These are phyloP conservation scores for Debaryomyces fabryi DNA, from an alignment of 1,139 yeast genomes.

Conservation along the genomic window DNA sequence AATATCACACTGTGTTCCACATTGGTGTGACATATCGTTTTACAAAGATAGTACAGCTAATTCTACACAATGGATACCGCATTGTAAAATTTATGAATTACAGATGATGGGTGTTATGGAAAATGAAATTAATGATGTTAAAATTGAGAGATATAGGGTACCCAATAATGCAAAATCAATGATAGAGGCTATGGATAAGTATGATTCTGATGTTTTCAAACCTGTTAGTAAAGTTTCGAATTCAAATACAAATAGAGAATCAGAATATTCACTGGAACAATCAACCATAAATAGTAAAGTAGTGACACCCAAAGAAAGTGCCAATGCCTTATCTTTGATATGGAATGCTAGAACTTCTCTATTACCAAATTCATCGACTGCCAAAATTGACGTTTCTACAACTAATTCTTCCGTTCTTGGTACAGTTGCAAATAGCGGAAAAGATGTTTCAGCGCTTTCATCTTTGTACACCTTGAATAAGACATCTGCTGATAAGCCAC, in stretches of 20 bases:
- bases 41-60: constrained; percentile 62
- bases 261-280: not conserved
- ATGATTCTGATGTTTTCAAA: constrained; percentile 60
- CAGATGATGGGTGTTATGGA: constrained; percentile 99
- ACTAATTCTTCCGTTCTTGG: constrained; percentile 43
- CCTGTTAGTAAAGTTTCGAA: constrained; percentile 18
- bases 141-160: constrained; percentile 55
- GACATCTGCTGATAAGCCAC: constrained; percentile 28
- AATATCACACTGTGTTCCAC: constrained; percentile 80
- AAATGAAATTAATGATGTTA: constrained; percentile 70
- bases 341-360: constrained; percentile 22
- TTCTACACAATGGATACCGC: constrained; percentile 79
- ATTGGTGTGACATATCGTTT: constrained; percentile 92
- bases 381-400: constrained; percentile 29
- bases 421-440: constrained; percentile 35
- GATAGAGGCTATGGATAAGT: constrained; percentile 56
- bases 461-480: constrained; percentile 45
- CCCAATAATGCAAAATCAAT: constrained; percentile 35
- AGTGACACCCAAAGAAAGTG: constrained; percentile 18
- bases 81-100: constrained; percentile 89
- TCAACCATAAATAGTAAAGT: not conserved
- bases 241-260: not conserved
- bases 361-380: constrained; percentile 19
- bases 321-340: constrained; percentile 32
- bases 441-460: constrained; percentile 41